These are phyloP conservation scores for Gossypium gossypioides DNA, from an alignment of 441 rosid species.

Conservation along the genomic window DNA sequence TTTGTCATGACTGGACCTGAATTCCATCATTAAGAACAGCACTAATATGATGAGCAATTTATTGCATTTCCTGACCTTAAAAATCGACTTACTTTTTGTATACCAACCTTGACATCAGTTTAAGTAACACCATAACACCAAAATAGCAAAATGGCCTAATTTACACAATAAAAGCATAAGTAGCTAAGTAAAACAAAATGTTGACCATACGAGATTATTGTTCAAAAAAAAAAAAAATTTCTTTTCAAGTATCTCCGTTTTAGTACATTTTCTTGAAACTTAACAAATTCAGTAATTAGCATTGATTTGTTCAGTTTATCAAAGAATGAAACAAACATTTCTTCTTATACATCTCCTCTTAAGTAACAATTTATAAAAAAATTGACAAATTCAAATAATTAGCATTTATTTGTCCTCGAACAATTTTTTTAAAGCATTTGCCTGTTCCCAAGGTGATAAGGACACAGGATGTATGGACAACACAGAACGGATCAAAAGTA, in stretches of 20 bases:
- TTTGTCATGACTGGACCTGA: slow-evolving; percentile 97
- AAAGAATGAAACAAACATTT: background rate
- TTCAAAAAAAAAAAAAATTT: background rate
- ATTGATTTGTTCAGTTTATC: too few relatives aligned
- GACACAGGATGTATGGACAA: background rate
- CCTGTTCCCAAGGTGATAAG: background rate
- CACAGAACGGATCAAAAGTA: background rate
- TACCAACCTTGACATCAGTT: background rate
- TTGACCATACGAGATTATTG: background rate
- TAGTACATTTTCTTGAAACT: too few relatives aligned
- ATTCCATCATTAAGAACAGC: slow-evolving; percentile 8
- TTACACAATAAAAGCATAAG: background rate
- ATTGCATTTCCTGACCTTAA: background rate
- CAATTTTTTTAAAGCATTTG: background rate
- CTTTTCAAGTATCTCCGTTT: too few relatives aligned
- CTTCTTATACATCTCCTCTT: background rate
- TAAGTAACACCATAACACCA: background rate
- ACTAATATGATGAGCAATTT: background rate
- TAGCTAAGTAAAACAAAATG: background rate
- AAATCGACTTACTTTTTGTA: background rate
- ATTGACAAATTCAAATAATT: background rate
- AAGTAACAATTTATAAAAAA: background rate
- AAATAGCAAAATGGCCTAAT: background rate
- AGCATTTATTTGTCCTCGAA: background rate
- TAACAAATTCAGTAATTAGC: too few relatives aligned